Evolutionary conservation across 768 basidiomycete species (phyloP).

Genomic region (Lentinula edodes): DNA sequence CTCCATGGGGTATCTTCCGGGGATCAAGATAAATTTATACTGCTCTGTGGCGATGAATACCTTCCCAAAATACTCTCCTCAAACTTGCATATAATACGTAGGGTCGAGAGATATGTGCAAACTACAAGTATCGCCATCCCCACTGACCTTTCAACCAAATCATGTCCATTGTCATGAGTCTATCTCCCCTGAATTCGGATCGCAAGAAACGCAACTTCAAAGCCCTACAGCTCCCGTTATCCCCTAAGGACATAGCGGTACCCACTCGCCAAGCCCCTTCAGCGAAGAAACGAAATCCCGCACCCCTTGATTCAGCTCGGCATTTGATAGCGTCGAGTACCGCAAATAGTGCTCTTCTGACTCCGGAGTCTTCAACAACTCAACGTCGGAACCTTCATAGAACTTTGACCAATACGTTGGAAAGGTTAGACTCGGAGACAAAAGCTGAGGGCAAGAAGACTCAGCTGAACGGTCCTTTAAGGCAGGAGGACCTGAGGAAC

Average conservation of each 20-base stretch:
- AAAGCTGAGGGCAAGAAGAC: constrained; percentile 17
- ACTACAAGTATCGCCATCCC: neutral
- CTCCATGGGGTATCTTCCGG: neutral
- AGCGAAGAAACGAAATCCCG: neutral
- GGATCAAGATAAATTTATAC: too few species aligned
- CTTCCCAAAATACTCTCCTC: neutral
- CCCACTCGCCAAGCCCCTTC: neutral
- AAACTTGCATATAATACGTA: neutral
- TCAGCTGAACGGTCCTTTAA: constrained; percentile 55
- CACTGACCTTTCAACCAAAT: neutral
- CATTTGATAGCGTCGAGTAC: neutral
- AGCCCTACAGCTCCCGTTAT: constrained; percentile 55
- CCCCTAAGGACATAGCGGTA: neutral
- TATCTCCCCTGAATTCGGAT: too few species aligned
- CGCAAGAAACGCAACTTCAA: constrained; percentile 67
- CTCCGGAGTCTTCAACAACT: constrained; percentile 42
- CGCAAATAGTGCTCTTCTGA: constrained; percentile 39
- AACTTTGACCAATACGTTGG: constrained; percentile 79
- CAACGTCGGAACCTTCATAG: constrained; percentile 73
- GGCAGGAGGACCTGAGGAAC: constrained; percentile 87
- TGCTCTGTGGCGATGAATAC: neutral
- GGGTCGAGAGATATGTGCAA: neutral
- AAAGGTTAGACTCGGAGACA: constrained; percentile 57
- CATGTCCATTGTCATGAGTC: neutral
- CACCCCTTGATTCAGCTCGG: neutral